These are phyloP conservation scores for Fusarium buharicum DNA, from an alignment of 2,329 filamentous ascomycete genomes.

Conservation along the genomic window DNA sequence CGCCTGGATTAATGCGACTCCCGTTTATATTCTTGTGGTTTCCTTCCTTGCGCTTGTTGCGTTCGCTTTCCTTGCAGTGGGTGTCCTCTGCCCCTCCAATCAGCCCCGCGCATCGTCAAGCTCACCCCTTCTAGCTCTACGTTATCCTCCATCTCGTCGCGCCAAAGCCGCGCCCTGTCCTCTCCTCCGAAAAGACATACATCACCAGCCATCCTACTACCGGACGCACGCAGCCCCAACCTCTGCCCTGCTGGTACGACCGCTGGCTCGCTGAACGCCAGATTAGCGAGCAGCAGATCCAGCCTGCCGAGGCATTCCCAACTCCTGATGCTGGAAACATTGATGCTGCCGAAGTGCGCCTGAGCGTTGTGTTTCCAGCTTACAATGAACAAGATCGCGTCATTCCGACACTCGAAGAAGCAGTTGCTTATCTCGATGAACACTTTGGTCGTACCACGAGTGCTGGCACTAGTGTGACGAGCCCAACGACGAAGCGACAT, in stretches of 20 bases:
- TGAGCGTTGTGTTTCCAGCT: constrained; percentile 92
- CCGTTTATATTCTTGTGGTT: constrained; percentile 53
- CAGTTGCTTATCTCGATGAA: constrained; percentile 83
- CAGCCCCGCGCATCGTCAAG: constrained; percentile 11
- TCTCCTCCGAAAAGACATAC: constrained; percentile 86
- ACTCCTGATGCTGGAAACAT: constrained; percentile 66
- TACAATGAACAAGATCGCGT: constrained; percentile 94
- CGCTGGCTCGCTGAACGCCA: constrained; percentile 72
- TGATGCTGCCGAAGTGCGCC: constrained; percentile 80
- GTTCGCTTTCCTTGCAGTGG: constrained; percentile 54
- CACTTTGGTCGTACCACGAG: constrained; percentile 70
- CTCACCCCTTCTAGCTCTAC: constrained; percentile 60
- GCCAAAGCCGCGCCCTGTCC: constrained; percentile 78
- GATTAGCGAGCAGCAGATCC: constrained; percentile 55
- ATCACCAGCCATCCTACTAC: constrained; percentile 74
- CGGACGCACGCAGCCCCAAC: constrained; percentile 51
- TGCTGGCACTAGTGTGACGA: constrained; percentile 38
- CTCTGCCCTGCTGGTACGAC: constrained; percentile 89
- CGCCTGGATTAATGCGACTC: constrained; percentile 52
- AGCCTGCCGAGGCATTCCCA: constrained; percentile 53
- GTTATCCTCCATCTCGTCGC: constrained; percentile 77
- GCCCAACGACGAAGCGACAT: constrained; percentile 50
- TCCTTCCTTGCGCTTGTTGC: constrained; percentile 50
- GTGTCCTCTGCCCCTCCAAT: constrained; percentile 9
- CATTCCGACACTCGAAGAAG: constrained; percentile 86